Conservation (phyloP, 1,284 basidiomycete genomes). For the Cutaneotrichosporon sp. region DNA sequence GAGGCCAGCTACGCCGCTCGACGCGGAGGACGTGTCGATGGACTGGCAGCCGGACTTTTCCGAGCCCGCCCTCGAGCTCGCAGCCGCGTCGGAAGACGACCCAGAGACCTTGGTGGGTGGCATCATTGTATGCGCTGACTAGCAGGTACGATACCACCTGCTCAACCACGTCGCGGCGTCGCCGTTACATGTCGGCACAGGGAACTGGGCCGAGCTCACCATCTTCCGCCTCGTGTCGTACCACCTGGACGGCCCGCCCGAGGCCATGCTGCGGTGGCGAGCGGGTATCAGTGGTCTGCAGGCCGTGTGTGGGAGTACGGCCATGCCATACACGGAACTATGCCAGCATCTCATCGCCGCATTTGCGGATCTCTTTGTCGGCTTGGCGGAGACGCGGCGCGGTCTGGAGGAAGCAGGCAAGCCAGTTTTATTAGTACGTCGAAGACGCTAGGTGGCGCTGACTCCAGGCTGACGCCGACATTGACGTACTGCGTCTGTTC, state of each 20-base stretch:
- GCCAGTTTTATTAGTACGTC: neutral
- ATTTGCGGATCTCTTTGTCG: neutral
- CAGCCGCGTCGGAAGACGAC: neutral
- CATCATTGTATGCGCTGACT: neutral
- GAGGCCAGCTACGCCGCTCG: neutral
- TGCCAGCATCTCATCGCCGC: neutral
- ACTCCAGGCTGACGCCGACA: conserved; percentile 6
- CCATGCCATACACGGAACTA: conserved; percentile 13
- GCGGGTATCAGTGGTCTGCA: neutral
- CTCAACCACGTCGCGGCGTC: conserved; percentile 27
- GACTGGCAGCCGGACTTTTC: conserved; percentile 18
- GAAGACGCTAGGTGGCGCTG: neutral
- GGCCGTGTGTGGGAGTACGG: conserved; percentile 14
- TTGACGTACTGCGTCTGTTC: conserved; percentile 15
- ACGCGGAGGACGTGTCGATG: conserved; percentile 6
- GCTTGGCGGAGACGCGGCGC: neutral
- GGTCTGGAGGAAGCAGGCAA: neutral
- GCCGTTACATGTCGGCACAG: conserved; percentile 11
- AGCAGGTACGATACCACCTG: conserved; percentile 35
- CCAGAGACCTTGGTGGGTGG: conserved; percentile 22
- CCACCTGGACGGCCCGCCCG: neutral
- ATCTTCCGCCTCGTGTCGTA: conserved; percentile 26
- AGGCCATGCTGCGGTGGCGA: neutral
- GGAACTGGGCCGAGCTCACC: conserved; percentile 18
- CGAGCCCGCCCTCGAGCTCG: neutral